Conservation (phyloP, 1,284 basidiomycete genomes). For the Tilletia horrida region DNA sequence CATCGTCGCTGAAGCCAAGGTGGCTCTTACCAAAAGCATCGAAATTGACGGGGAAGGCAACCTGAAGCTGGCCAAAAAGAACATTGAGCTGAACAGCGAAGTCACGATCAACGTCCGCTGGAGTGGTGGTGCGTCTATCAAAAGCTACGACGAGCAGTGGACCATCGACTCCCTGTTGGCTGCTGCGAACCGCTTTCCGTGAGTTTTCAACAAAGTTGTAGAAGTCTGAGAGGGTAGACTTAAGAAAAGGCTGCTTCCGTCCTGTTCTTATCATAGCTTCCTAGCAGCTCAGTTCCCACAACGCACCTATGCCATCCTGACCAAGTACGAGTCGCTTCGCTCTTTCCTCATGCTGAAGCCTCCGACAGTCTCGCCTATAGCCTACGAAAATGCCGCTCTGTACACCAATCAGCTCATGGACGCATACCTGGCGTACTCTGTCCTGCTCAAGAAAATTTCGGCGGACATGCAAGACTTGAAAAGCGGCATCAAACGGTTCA, state of each 20-base stretch:
- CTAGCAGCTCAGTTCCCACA: conserved; percentile 15
- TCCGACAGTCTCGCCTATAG: not conserved
- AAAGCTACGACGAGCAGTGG: conserved; percentile 18
- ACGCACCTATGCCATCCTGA: conserved; percentile 16
- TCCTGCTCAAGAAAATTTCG: not conserved
- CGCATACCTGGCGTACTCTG: conserved; percentile 19
- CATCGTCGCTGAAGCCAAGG: conserved; percentile 15
- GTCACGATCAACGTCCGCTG: conserved; percentile 14
- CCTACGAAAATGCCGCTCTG: conserved; percentile 15
- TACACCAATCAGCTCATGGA: conserved; percentile 16
- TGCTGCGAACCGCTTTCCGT: conserved; percentile 17
- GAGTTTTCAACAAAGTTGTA: no score
- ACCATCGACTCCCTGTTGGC: conserved; percentile 15
- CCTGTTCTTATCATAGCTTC: no score
- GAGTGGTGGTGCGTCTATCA: conserved; percentile 13
- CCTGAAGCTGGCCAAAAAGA: not conserved
- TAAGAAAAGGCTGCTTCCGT: no score
- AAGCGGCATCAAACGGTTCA: conserved; percentile 7
- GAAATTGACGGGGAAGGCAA: conserved; percentile 9
- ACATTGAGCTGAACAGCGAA: conserved; percentile 16
- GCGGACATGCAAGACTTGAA: conserved; percentile 4
- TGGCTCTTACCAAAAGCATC: conserved; percentile 4
- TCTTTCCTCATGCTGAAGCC: conserved; percentile 7
- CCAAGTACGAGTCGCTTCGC: not conserved
- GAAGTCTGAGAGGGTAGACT: no score